phyloP scores from a whole-genome alignment of 441 rosid species.

The Capsella rubella region DNA sequence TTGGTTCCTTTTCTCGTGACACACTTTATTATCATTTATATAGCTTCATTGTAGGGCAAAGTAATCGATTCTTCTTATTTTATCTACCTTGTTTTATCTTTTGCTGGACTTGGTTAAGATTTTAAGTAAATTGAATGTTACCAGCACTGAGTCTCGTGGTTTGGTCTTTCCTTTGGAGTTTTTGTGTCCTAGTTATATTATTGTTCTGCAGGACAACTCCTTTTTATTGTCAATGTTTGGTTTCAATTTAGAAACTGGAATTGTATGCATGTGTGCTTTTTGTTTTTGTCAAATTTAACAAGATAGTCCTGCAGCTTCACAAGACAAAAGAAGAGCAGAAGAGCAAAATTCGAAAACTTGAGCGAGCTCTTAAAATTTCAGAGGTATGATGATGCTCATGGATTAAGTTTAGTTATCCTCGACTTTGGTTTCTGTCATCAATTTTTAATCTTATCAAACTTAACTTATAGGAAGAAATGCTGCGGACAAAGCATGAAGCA shows the following conservation, averaged over 20 bases:
- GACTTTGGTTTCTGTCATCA: neutral
- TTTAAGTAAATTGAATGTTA: neutral
- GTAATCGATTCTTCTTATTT: neutral
- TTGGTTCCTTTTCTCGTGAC: neutral
- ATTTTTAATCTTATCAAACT: slow-evolving; percentile 5
- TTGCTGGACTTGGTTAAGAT: slow-evolving; percentile 10
- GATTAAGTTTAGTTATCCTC: neutral
- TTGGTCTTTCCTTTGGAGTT: neutral
- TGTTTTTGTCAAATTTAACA: slow-evolving; percentile 9
- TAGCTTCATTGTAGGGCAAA: neutral
- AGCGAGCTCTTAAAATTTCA: slow-evolving; percentile 88
- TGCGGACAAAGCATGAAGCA: slow-evolving; percentile 80
- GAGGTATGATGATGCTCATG: slow-evolving; percentile 63
- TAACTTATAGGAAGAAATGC: slow-evolving; percentile 70
- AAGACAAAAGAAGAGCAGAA: slow-evolving; percentile 74
- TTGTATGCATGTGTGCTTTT: slow-evolving; percentile 5
- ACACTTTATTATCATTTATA: neutral
- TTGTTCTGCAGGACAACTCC: neutral
- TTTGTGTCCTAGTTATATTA: neutral
- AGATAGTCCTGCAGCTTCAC: slow-evolving; percentile 64
- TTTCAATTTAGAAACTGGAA: neutral
- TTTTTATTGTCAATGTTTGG: neutral
- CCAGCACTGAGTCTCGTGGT: neutral
- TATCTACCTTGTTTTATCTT: neutral
- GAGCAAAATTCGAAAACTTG: slow-evolving; percentile 76